Evolutionary conservation across 1,139 yeast species (phyloP), one percentile per base, ranked within the genome.

Genomic region (Pichia sp.): DNA sequence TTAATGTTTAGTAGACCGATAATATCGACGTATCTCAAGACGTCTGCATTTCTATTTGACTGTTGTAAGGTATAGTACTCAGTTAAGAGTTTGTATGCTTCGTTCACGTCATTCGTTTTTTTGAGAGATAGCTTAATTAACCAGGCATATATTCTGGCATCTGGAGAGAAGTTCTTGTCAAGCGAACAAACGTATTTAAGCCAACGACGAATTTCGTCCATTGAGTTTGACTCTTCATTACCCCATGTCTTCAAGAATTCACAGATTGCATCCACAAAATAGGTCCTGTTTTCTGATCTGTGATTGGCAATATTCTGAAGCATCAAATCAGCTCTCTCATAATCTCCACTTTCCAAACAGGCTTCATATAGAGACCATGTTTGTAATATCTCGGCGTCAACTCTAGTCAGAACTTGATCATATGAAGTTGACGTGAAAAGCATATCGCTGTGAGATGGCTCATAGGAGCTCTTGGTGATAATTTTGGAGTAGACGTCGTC

Each of bases 291-390:
- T n/a, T 25, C 27, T 6, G 40, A 27, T 69, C 72, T 46, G 70
- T 67, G 33, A 74, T 45, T 25, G 6, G 53, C 50, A 27, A 53
- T 35, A 20, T 51, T 48, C 35, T 45, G 51, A 31, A 87, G 60
- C 19, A 86, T 77, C 22, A 77, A 64, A 47, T 74, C 77, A 0
- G 96, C 95, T 48, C 96, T 67, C 23, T 69, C 72, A 48, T 72
- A 74, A 52, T 84, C 83, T 37, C 71, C 72, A 23, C 84, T 70
- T 31, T 76, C 72, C 27, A 88, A 56, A 47, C 93, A 80, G 0
- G 94, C 94, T 51, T 86, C 95, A 27, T 86, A 64, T 24, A 87
- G 60, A 2, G 91, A 73, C 74, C 86, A 85, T 14, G 83, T 63
- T 51, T 82, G 85, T 35, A 71, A 64, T 23, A 76, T 72, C 42